These are phyloP conservation scores for Colletotrichum somersetense DNA, from an alignment of 2,329 filamentous ascomycete genomes.

Conservation along the genomic window DNA sequence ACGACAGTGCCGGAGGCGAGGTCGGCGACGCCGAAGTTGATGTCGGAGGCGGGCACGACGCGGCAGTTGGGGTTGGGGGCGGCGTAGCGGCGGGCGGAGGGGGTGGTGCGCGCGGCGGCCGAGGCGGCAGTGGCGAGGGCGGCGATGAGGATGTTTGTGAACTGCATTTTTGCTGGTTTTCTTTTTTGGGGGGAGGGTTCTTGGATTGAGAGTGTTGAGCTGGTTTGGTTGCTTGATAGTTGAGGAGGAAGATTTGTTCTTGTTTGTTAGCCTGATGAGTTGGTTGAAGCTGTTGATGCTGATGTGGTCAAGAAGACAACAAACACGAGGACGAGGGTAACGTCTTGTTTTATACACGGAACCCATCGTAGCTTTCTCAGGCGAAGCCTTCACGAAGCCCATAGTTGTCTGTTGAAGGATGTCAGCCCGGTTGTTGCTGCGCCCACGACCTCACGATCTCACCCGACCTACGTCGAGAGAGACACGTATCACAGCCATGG, in stretches of 20 bases:
- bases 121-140: conserved; percentile 23
- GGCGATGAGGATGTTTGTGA: conserved; percentile 31
- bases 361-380: background rate
- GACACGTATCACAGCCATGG: background rate
- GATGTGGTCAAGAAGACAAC: conserved; percentile 1
- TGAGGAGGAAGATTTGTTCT: background rate
- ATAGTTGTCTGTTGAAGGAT: conserved; percentile 7
- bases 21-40: conserved; percentile 34
- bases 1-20: conserved; percentile 23
- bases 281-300: conserved; percentile 18
- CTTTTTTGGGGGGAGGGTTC: background rate
- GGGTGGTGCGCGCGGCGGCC: conserved; percentile 15
- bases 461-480: background rate
- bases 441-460: conserved; percentile 18
- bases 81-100: conserved; percentile 22
- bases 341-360: conserved; percentile 15
- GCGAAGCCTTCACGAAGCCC: background rate
- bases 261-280: background rate
- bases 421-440: conserved; percentile 5
- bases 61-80: conserved; percentile 11
- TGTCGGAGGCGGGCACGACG: conserved; percentile 25
- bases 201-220: background rate
- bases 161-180: conserved; percentile 26
- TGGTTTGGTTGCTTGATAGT: background rate
- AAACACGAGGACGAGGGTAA: background rate